phyloP scores from a whole-genome alignment of 768 basidiomycete genomes.

The Termitomyces sp. region DNA sequence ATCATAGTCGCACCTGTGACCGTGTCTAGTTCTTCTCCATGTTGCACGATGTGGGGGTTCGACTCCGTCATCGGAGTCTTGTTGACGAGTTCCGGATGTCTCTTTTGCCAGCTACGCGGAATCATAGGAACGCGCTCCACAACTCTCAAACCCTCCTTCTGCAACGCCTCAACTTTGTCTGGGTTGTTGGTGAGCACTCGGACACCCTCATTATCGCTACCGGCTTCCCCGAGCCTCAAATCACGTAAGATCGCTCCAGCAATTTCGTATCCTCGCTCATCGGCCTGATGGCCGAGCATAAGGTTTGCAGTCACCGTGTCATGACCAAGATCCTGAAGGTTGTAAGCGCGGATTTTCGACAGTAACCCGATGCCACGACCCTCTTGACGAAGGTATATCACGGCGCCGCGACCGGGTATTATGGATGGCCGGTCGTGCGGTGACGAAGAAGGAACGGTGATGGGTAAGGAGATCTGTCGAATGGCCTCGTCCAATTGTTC shows the following conservation, averaged over 20 bases:
- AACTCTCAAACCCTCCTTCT: conserved; percentile 76
- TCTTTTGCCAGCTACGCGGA: conserved; percentile 77
- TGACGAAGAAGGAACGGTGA: conserved; percentile 37
- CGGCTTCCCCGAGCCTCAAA: conserved; percentile 61
- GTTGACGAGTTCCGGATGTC: conserved; percentile 26
- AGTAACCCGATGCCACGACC: conserved; percentile 95
- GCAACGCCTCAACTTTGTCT: conserved; percentile 87
- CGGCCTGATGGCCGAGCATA: conserved; percentile 90
- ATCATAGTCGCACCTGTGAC: conserved; percentile 71
- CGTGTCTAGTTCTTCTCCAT: conserved; percentile 31
- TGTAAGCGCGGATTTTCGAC: conserved; percentile 96
- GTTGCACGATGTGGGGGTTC: conserved; percentile 14
- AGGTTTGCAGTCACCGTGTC: conserved; percentile 99
- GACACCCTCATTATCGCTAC: conserved; percentile 41
- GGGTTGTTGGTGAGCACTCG: conserved; percentile 95
- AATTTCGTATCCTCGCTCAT: conserved; percentile 89
- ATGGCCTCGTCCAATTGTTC: conserved; percentile 99
- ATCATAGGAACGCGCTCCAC: conserved; percentile 91
- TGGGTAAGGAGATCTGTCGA: conserved; percentile 74
- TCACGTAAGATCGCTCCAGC: conserved; percentile 89
- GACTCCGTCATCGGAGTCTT: conserved; percentile 14
- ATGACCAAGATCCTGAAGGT: conserved; percentile 94
- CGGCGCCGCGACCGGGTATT: conserved; percentile 84
- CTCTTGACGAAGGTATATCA: conserved; percentile 95
- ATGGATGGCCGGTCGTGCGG: conserved; percentile 24